A percentile compares a stretch with the other conserved stretches of the same genome.
These are phyloP conservation scores for Polyporus arcularius DNA, from an alignment of 768 basidiomycete genomes.

Conservation along the genomic window DNA sequence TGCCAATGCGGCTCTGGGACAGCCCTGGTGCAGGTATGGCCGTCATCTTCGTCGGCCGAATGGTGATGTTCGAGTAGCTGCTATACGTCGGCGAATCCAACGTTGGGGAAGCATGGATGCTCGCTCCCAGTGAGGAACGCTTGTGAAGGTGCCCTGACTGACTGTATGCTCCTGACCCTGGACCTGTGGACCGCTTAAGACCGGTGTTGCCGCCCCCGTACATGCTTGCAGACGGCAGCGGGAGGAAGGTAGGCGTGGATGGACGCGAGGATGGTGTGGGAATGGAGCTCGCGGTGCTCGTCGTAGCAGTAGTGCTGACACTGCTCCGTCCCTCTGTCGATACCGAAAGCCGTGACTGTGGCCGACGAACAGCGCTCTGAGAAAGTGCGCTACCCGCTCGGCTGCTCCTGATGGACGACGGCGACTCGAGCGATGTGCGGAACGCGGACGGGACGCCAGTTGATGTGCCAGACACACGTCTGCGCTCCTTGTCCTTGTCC, in stretches of 20 bases:
- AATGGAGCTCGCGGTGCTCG: constrained; percentile 63
- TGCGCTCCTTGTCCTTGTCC: constrained; percentile 53
- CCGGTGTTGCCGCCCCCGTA: constrained; percentile 44
- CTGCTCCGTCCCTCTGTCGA: constrained; percentile 46
- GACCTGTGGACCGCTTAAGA: constrained; percentile 63
- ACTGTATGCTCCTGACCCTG: constrained; percentile 41
- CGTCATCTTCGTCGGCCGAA: constrained; percentile 27
- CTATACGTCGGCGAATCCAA: constrained; percentile 11
- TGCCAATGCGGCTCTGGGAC: constrained; percentile 34
- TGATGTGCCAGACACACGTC: constrained; percentile 61
- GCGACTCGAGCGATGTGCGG: constrained; percentile 45
- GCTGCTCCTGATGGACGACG: constrained; percentile 36
- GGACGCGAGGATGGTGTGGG: constrained; percentile 71
- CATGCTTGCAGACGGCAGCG: constrained; percentile 58
- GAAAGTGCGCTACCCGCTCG: constrained; percentile 39
- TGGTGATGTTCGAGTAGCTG: constrained; percentile 28
- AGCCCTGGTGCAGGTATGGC: constrained; percentile 19
- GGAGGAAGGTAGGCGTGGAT: constrained; percentile 74
- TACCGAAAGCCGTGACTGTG: constrained; percentile 73
- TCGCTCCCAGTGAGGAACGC: constrained; percentile 63
- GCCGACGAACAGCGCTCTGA: constrained; percentile 57
- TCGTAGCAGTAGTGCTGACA: constrained; percentile 53
- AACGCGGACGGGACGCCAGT: constrained; percentile 52
- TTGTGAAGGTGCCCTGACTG: constrained; percentile 38
- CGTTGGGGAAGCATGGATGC: constrained; percentile 34